A percentile compares a stretch with the other conserved stretches of the same genome.
Evolutionary conservation across 148 eudicot species (phyloP).

Genomic region (Rhododendron ferrugineum): DNA sequence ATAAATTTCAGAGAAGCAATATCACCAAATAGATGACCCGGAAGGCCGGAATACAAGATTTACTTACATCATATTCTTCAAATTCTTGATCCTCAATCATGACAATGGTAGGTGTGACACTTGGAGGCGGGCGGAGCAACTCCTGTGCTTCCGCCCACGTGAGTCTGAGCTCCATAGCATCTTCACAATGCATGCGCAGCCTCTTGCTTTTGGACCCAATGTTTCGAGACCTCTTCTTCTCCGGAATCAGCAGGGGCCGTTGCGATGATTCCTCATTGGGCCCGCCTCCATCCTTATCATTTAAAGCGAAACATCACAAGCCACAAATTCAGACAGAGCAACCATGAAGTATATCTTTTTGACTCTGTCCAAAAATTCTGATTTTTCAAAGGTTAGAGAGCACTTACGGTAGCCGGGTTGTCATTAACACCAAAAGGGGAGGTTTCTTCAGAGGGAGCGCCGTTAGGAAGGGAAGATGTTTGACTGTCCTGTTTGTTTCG

Average conservation of each 20-base stretch:
- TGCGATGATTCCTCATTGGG: conserved; percentile 39
- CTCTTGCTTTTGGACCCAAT: conserved; percentile 78
- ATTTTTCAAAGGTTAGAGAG: conserved; percentile 15
- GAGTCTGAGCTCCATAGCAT: conserved; percentile 68
- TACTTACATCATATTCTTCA: conserved; percentile 85
- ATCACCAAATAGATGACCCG: not conserved
- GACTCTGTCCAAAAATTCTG: conserved; percentile 14
- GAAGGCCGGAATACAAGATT: not conserved
- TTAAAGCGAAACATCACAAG: conserved; percentile 23
- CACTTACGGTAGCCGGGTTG: conserved; percentile 36
- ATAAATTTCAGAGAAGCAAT: not conserved
- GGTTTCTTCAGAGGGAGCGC: conserved; percentile 44
- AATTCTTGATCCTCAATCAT: conserved; percentile 62
- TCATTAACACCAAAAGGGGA: conserved; percentile 42
- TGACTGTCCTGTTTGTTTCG: conserved; percentile 49
- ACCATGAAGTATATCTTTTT: conserved; percentile 13
- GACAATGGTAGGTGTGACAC: conserved; percentile 51
- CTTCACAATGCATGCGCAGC: conserved; percentile 64
- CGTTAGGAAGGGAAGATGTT: conserved; percentile 36
- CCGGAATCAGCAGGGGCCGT: conserved; percentile 33
- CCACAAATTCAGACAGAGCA: conserved; percentile 23
- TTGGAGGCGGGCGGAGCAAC: conserved; percentile 67
- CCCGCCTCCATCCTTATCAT: conserved; percentile 46
- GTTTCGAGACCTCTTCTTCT: conserved; percentile 62
- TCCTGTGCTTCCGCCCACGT: conserved; percentile 94